phyloP scores from a whole-genome alignment of 768 basidiomycete genomes.

The Phanerodontia chrysosporium region DNA sequence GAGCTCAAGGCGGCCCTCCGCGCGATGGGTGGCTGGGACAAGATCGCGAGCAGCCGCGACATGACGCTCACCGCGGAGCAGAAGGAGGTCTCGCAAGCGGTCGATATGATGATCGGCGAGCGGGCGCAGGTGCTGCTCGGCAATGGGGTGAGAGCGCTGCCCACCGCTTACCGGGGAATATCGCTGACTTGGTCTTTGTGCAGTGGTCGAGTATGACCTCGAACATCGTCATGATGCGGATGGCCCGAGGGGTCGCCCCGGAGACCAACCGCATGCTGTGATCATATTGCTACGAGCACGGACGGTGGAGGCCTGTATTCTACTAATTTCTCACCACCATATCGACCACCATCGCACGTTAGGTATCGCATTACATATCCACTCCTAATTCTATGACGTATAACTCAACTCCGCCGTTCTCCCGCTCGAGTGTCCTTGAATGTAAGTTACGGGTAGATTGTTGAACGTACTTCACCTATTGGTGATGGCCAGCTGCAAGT shows the following conservation, averaged over 20 bases:
- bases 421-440: too few relatives aligned
- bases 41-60: constrained; percentile 51
- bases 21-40: constrained; percentile 39
- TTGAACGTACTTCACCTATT: too few relatives aligned
- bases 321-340: too few relatives aligned
- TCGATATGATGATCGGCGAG: constrained; percentile 68
- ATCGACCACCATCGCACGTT: too few relatives aligned
- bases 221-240: constrained; percentile 44
- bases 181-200: neutral
- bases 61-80: constrained; percentile 49
- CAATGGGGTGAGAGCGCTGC: constrained; percentile 54
- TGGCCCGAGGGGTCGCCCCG: constrained; percentile 30
- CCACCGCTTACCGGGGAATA: neutral
- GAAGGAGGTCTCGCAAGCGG: constrained; percentile 50
- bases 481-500: too few relatives aligned
- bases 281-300: too few relatives aligned
- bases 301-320: too few relatives aligned
- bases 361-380: too few relatives aligned
- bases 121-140: constrained; percentile 64
- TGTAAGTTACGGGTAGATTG: too few relatives aligned
- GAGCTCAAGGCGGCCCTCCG: constrained; percentile 40
- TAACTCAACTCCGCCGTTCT: too few relatives aligned
- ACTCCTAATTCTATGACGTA: too few relatives aligned
- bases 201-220: constrained; percentile 49
- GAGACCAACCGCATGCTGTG: constrained; percentile 40